These are phyloP conservation scores for Aaosphaeria arxii DNA, from an alignment of 2,329 filamentous ascomycete species.

Conservation along the genomic window DNA sequence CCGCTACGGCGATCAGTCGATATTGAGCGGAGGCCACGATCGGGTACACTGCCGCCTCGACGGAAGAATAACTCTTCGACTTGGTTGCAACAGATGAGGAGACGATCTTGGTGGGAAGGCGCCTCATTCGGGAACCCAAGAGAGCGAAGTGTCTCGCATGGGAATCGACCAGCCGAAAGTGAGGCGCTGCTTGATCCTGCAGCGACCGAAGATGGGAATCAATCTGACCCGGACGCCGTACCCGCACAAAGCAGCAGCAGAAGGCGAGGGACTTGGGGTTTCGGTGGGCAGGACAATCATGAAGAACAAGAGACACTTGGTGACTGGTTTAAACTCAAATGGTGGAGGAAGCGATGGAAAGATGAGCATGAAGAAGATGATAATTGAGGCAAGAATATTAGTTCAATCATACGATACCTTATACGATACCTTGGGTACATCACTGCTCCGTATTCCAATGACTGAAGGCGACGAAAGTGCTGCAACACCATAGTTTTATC, in stretches of 20 bases:
- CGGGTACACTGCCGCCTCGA: slow-evolving; percentile 29
- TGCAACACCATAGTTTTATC: no score
- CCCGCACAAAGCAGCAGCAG: slow-evolving; percentile 8
- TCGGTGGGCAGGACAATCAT: slow-evolving; percentile 15
- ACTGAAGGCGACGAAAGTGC: no score
- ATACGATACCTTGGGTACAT: no score
- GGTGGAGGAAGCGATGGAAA: slow-evolving; percentile 36
- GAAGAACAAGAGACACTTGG: slow-evolving; percentile 24
- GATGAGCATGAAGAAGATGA: slow-evolving; percentile 20
- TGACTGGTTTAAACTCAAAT: slow-evolving; percentile 37
- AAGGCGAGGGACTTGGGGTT: slow-evolving; percentile 24
- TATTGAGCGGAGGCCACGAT: slow-evolving; percentile 26
- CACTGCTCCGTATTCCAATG: no score
- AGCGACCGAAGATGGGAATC: slow-evolving; percentile 25
- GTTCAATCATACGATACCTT: no score
- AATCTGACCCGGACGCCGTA: slow-evolving; percentile 24
- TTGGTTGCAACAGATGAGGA: slow-evolving; percentile 32
- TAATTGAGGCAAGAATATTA: neutral
- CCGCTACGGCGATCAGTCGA: slow-evolving; percentile 28
- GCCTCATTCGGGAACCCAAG: slow-evolving; percentile 15
- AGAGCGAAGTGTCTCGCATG: slow-evolving; percentile 22
- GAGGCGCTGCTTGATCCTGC: slow-evolving; percentile 24
- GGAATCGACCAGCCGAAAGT: slow-evolving; percentile 23
- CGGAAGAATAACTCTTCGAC: slow-evolving; percentile 27
- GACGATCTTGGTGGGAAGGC: slow-evolving; percentile 36